These are phyloP conservation scores for Phaeosphaeria sp. DNA, from an alignment of 2,329 filamentous ascomycete genomes.

Conservation along the genomic window DNA sequence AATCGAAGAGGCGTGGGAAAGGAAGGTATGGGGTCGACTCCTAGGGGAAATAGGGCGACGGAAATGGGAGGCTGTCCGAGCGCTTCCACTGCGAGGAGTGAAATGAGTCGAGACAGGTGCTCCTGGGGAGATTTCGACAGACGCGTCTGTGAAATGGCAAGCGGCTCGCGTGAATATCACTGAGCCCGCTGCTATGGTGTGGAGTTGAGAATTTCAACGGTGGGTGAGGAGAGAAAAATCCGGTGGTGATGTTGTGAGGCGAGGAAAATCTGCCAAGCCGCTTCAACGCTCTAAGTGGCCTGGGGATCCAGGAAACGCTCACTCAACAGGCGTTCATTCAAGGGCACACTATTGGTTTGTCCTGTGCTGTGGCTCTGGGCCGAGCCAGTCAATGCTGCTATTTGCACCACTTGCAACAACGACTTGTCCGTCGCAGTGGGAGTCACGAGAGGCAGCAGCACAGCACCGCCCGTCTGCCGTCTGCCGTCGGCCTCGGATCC, in stretches of 20 bases:
- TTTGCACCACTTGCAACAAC: not conserved
- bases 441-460: not conserved
- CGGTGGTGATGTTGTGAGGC: slow-evolving; percentile 30
- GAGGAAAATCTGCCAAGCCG: slow-evolving; percentile 22
- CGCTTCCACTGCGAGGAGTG: slow-evolving; percentile 39
- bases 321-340: slow-evolving; percentile 4
- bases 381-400: not conserved
- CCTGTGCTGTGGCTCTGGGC: not conserved
- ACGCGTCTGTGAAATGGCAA: slow-evolving; percentile 47
- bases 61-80: slow-evolving; percentile 39
- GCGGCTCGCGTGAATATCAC: slow-evolving; percentile 41
- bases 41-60: slow-evolving; percentile 40
- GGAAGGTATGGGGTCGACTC: slow-evolving; percentile 32
- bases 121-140: slow-evolving; percentile 46
- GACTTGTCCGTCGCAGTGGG: not conserved
- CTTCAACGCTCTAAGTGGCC: slow-evolving; percentile 1
- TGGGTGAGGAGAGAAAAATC: slow-evolving; percentile 31
- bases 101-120: slow-evolving; percentile 41
- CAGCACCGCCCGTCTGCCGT: not conserved
- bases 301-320: slow-evolving; percentile 3
- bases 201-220: slow-evolving; percentile 38
- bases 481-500: slow-evolving; percentile 3
- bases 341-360: slow-evolving; percentile 3
- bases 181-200: slow-evolving; percentile 40
- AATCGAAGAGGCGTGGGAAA: slow-evolving; percentile 27